Conservation (phyloP, 306 rosid genomes). For the Fagus crenata region DNA sequence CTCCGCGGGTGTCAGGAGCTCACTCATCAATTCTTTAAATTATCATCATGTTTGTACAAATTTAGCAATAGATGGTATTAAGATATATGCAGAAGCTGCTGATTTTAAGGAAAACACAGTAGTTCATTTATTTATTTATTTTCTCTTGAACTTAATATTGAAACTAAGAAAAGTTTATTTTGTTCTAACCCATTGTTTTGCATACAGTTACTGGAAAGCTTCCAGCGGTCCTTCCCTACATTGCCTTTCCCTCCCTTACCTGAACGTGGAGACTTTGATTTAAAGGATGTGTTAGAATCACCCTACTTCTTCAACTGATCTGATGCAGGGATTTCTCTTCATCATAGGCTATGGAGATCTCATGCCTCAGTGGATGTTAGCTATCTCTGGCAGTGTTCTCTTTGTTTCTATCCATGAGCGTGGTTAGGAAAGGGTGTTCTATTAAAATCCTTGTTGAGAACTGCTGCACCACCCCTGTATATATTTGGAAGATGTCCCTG, state of each 20-base stretch:
- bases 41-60: not conserved
- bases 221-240: constrained; percentile 68
- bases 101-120: not conserved
- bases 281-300: constrained; percentile 69
- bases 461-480: constrained; percentile 21
- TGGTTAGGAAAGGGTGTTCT: constrained; percentile 21
- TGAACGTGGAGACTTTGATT: constrained; percentile 76
- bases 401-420: constrained; percentile 19
- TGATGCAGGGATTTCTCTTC: constrained; percentile 17
- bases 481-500: constrained; percentile 28
- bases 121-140: not conserved
- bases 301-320: constrained; percentile 91
- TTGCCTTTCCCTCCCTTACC: constrained; percentile 77
- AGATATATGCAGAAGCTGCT: not conserved
- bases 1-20: no score
- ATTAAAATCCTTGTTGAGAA: constrained; percentile 17
- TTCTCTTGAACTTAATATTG: not conserved
- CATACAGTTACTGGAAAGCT: constrained; percentile 70
- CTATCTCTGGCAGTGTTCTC: constrained; percentile 22
- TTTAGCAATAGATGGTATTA: not conserved
- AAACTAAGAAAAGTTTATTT: not conserved
- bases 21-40: not conserved
- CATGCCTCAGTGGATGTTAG: constrained; percentile 18
- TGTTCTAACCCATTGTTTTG: constrained; percentile 30
- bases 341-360: constrained; percentile 15